Percentiles rank a stretch among this genome's conserved stretches.
phyloP scores from a whole-genome alignment of 1,284 basidiomycete genomes.

The Meira nashicola region DNA sequence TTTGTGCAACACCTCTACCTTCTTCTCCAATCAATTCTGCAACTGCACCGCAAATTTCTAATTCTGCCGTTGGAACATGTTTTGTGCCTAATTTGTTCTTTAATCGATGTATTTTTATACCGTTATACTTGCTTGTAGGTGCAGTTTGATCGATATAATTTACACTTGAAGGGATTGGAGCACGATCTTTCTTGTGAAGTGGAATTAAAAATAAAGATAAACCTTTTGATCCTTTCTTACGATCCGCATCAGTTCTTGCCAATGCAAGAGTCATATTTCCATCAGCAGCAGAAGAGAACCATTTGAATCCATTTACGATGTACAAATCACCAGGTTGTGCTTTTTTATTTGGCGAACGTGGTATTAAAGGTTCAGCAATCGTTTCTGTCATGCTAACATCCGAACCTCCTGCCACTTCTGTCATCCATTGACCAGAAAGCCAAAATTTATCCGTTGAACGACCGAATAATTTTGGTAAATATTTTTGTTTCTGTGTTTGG shows the following conservation, averaged over 20 bases:
- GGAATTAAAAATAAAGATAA: constrained; percentile 70
- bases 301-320: constrained; percentile 36
- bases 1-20: constrained; percentile 66
- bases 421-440: constrained; percentile 68
- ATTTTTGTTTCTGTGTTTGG: constrained; percentile 60
- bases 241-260: constrained; percentile 60
- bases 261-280: constrained; percentile 67
- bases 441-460: constrained; percentile 64
- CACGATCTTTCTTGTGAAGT: constrained; percentile 54
- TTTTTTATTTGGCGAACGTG: constrained; percentile 54
- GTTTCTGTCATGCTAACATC: constrained; percentile 74
- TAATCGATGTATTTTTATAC: constrained; percentile 67
- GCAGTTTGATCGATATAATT: constrained; percentile 1
- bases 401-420: constrained; percentile 67
- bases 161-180: constrained; percentile 52
- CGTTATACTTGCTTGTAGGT: constrained; percentile 56
- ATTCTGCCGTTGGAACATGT: constrained; percentile 70
- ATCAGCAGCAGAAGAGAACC: constrained; percentile 79
- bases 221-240: constrained; percentile 51
- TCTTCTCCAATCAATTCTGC: constrained; percentile 65
- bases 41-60: constrained; percentile 63
- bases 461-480: constrained; percentile 60
- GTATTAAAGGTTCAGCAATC: constrained; percentile 55
- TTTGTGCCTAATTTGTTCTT: constrained; percentile 74
- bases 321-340: constrained; percentile 18